Percentiles rank a stretch among this genome's conserved stretches.
phyloP scores from a whole-genome alignment of 2,329 filamentous ascomycete species.

The Pseudocercospora fijiensis region DNA sequence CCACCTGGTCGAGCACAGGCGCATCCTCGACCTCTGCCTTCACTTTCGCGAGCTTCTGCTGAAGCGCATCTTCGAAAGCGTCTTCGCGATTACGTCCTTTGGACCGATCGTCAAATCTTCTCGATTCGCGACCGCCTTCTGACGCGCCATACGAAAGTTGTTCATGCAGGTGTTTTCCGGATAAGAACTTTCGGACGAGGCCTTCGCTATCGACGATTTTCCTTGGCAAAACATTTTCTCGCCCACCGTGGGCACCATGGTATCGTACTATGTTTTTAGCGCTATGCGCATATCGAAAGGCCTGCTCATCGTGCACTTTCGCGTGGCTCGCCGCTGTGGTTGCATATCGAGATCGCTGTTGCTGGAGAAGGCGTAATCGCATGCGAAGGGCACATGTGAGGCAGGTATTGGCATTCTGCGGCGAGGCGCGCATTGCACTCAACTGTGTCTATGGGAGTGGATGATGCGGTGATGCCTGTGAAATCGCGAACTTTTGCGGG shows the following conservation, averaged over 20 bases:
- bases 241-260: too few species aligned
- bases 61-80: slow-evolving; percentile 27
- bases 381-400: slow-evolving; percentile 43
- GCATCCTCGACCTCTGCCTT: slow-evolving; percentile 35
- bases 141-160: background rate
- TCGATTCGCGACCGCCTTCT: background rate
- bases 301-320: background rate
- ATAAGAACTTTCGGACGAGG: background rate
- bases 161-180: too few species aligned
- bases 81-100: slow-evolving; percentile 2
- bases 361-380: slow-evolving; percentile 30
- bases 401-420: slow-evolving; percentile 34
- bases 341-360: slow-evolving; percentile 32
- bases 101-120: background rate
- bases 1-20: slow-evolving; percentile 35
- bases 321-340: slow-evolving; percentile 3
- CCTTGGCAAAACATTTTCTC: too few species aligned
- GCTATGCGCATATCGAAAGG: slow-evolving; percentile 6
- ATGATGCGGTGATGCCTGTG: background rate
- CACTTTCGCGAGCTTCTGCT: slow-evolving; percentile 26
- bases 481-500: background rate
- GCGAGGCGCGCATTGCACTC: slow-evolving; percentile 22
- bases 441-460: background rate
- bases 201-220: background rate
- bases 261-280: background rate